Base-by-base conservation (phyloP, 768 basidiomycete species). In the Mycena filopes region DNA sequence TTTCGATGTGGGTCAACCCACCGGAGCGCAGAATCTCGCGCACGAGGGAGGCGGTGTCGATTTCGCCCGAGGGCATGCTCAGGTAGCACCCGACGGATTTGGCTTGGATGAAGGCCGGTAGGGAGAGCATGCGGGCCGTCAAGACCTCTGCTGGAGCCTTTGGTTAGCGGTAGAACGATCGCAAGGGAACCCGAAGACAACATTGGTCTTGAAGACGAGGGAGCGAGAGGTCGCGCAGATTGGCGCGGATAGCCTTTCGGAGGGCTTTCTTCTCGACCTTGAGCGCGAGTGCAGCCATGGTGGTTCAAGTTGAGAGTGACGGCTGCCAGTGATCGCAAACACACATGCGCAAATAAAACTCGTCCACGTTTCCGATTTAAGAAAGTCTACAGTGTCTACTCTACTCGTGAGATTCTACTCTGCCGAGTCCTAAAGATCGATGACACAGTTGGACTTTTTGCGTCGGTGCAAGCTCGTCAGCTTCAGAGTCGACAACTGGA, bases 61-160 rank as follows among this genome's bases (percentile, higher is more conserved):
- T 80, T 70, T 94, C 93, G 4, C 84, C 90, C 2, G 83, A 74
- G 13, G 91, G 90, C 93, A 94, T 93, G 76, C 87, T 93, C 43
- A 94, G 80, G 74, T 90, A 94, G 75, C 93, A 94, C 78, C 91
- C 88, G 31, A 93, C 74, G 6, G 80, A 79, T 54, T 75, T 81
- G 54, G 82, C 83, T 41, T 71, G 71, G 38, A 81, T 75, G 70
- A 93, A 90, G 11, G 81, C 79, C 2, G 88, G 80, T 20, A 87
- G 75, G 0, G 82, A 72, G 21, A 89, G 69, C 29, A 93, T 78
- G 61, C 79, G 81, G 15, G 75, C 73, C 8, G 82, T 75, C 55
- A 92, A 82, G 31, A 78, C 80, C 60, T 73, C 75, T 15, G 87
- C 88, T 88, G 59, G n/a, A n/a, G n/a, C n/a, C n/a, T n/a, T n/a